Evolutionary conservation across 805 yeast species (phyloP), one percentile per base, ranked within the genome.

Genomic region (Pichia scutulata): DNA sequence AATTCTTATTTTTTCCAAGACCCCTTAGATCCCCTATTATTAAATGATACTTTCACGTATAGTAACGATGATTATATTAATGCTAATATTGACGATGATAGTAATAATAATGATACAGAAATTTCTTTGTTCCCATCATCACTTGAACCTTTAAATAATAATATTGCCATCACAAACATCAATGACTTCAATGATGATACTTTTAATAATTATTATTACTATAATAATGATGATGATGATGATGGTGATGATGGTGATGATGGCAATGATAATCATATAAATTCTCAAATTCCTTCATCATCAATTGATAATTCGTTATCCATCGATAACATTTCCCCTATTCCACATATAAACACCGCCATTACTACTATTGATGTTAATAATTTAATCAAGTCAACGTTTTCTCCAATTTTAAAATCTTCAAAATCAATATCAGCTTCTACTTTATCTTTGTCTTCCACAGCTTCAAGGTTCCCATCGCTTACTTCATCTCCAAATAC

Each of bases 361-460:
- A 33, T 14, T n/a, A 19, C 19, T 9, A n/a, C 37, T 7, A 33
- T 33, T n/a, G 37, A 33, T 33, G 37, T 33, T n/a, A 33, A n/a
- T n/a, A 33, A 33, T n/a, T n/a, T n/a, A n/a, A 33, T 16, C 2
- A n/a, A n/a, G 16, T 16, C 19, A 33, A 33, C 7, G 3, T n/a
- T 16, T 39, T 43, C 51, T n/a, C 44, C 47, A 14, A 39, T 43
- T 18, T 28, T 48, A 23, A 48, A 48, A 43, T 48, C 51, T 1
- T 26, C 51, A 37, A 45, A 16, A 33, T 7, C 37, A 44, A 39
- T 22, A 6, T 22, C 22, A 24, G 22, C 23, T 16, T 19, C 23
- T 9, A 9, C 23, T 24, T 9, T 39, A 12, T 39, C 40, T 19
- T 39, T 19, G 12, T 39, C 23, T 12, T 12, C 40, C 9, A 6